phyloP scores from a whole-genome alignment of 805 yeast species.

The Kodamaea lidongshanica region DNA sequence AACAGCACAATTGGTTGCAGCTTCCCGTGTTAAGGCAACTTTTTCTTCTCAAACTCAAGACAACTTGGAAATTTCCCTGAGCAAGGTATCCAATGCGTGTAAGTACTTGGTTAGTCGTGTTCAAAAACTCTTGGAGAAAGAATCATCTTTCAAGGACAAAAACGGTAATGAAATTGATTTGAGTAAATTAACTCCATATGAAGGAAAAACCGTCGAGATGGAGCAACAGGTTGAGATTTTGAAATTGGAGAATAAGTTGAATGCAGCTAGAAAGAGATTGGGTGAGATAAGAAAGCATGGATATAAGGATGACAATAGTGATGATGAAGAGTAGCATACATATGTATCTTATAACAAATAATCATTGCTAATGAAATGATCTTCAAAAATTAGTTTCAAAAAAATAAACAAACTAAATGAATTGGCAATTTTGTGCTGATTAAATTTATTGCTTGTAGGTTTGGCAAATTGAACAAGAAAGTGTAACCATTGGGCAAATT shows the following conservation, averaged over 20 bases:
- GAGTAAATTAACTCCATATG: constrained; percentile 63
- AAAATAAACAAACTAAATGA: too few relatives aligned
- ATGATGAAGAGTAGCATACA: constrained; percentile 43
- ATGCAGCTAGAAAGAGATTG: constrained; percentile 67
- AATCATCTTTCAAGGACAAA: constrained; percentile 15
- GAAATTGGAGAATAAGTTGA: constrained; percentile 69
- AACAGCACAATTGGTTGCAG: constrained; percentile 87
- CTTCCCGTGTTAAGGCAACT: constrained; percentile 80
- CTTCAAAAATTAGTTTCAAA: too few relatives aligned
- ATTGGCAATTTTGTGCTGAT: too few relatives aligned
- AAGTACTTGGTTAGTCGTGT: constrained; percentile 65
- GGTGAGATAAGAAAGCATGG: constrained; percentile 81
- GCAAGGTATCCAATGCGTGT: constrained; percentile 70
- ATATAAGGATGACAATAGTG: constrained; percentile 54
- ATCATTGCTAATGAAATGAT: neutral
- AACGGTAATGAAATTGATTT: constrained; percentile 49
- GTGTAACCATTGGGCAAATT: too few relatives aligned
- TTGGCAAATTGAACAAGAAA: too few relatives aligned
- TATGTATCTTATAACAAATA: too few relatives aligned
- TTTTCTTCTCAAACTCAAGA: constrained; percentile 74
- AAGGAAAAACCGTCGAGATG: constrained; percentile 81
- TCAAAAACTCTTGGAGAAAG: constrained; percentile 47
- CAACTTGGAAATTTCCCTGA: constrained; percentile 60
- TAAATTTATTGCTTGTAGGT: too few relatives aligned
- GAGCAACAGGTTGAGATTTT: constrained; percentile 89